Evolutionary conservation across 2,329 filamentous ascomycete genomes (phyloP).

Genomic region (Neophaeococcomyces mojaviensis): DNA sequence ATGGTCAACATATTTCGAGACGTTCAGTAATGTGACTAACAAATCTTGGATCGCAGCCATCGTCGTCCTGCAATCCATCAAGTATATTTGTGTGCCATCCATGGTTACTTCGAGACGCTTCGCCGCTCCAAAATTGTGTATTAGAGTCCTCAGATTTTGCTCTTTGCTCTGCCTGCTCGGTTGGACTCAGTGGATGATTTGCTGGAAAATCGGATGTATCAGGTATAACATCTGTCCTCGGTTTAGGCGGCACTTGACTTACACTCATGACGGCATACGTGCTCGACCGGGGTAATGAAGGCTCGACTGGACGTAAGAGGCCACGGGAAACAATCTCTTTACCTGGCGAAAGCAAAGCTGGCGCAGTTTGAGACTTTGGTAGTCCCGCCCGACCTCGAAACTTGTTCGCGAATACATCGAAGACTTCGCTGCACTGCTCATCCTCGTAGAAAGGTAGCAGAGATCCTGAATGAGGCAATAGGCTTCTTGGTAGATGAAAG

Average conservation of each 20-base stretch:
- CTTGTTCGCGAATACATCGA: too few relatives aligned
- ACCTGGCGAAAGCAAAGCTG: not conserved
- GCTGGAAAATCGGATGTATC: not conserved
- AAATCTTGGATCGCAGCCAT: not conserved
- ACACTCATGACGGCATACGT: not conserved
- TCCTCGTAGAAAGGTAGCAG: too few relatives aligned
- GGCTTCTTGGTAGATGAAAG: too few relatives aligned
- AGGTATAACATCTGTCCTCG: too few relatives aligned
- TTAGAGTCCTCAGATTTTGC: too few relatives aligned
- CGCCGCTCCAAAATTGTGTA: too few relatives aligned
- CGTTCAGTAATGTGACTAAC: not conserved
- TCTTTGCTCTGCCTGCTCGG: too few relatives aligned
- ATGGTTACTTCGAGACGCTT: too few relatives aligned
- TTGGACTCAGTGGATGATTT: too few relatives aligned
- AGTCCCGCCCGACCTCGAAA: not conserved
- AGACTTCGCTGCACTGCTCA: too few relatives aligned
- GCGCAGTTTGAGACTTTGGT: not conserved
- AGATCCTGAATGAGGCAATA: too few relatives aligned
- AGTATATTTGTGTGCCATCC: too few relatives aligned
- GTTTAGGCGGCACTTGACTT: not conserved
- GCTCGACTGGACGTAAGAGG: not conserved
- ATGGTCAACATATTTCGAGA: not conserved
- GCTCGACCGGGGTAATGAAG: not conserved
- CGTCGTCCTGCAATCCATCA: not conserved
- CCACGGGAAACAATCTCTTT: not conserved